Conservation (phyloP, 176 grass and related monocot species). For the Raddia guianensis region DNA sequence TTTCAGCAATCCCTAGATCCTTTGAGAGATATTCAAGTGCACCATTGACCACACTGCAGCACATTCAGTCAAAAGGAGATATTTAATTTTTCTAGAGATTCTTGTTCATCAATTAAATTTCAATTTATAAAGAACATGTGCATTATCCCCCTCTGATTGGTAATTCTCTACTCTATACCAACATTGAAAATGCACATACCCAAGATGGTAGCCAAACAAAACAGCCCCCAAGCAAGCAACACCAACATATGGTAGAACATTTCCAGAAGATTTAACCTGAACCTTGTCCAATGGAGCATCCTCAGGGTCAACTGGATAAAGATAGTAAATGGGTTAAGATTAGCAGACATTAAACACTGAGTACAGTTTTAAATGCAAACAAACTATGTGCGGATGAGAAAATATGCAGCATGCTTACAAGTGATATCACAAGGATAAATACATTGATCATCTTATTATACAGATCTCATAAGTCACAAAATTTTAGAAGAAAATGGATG, state of each 20-base stretch:
- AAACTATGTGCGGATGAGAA: neutral
- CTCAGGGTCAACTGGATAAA: slow-evolving; percentile 67
- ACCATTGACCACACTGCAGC: slow-evolving; percentile 89
- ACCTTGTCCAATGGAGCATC: slow-evolving; percentile 63
- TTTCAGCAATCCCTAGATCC: slow-evolving; percentile 82
- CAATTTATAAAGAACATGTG: neutral
- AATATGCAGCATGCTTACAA: neutral
- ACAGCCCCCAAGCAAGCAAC: slow-evolving; percentile 97
- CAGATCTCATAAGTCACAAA: neutral
- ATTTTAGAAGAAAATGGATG: neutral
- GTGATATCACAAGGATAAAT: neutral
- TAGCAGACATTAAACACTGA: neutral
- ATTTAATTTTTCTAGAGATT: neutral
- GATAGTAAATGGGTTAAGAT: slow-evolving; percentile 15
- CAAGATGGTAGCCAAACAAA: slow-evolving; percentile 98
- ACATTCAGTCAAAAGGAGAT: slow-evolving; percentile 24
- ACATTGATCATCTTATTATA: neutral
- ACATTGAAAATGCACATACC: slow-evolving; percentile 46
- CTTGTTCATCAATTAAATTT: neutral
- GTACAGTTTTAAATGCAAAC: neutral
- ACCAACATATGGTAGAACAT: slow-evolving; percentile 89
- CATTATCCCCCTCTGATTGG: neutral
- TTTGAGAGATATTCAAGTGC: slow-evolving; percentile 89
- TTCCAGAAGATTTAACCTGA: slow-evolving; percentile 75
- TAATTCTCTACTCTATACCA: neutral